Conservation (phyloP, 176 grass and related monocot genomes). For the Aegilops sharonensis region DNA sequence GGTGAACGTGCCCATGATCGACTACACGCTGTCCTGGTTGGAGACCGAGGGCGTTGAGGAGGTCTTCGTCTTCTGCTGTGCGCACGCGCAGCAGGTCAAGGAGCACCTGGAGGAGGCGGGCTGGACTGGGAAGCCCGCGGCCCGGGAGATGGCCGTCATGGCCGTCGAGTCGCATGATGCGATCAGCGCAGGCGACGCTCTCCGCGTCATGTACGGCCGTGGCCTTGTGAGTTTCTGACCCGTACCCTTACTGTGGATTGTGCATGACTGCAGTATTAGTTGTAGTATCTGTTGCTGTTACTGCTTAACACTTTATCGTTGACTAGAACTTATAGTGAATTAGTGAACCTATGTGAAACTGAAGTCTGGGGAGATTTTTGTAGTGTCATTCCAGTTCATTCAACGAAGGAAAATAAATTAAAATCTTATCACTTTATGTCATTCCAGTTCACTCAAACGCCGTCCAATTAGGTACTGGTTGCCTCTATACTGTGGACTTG, state of each 20-base stretch:
- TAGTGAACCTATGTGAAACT: neutral
- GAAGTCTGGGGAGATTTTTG: neutral
- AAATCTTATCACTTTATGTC: neutral
- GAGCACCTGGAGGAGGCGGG: slow-evolving; percentile 61
- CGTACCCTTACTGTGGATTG: neutral
- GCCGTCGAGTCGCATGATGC: slow-evolving; percentile 73
- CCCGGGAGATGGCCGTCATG: slow-evolving; percentile 46
- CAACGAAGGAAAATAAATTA: slow-evolving; percentile 11
- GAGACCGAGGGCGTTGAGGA: slow-evolving; percentile 82
- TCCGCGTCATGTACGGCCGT: slow-evolving; percentile 61
- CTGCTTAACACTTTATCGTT: neutral
- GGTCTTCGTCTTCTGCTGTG: slow-evolving; percentile 84
- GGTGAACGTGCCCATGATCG: slow-evolving; percentile 83
- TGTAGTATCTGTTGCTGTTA: neutral
- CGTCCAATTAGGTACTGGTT: neutral
- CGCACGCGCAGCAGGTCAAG: slow-evolving; percentile 80
- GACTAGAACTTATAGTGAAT: neutral
- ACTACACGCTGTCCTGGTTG: slow-evolving; percentile 83
- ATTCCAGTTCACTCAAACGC: neutral
- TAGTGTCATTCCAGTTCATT: slow-evolving; percentile 13
- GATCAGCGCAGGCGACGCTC: slow-evolving; percentile 70
- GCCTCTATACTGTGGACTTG: neutral
- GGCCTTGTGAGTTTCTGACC: slow-evolving; percentile 43
- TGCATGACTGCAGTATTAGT: neutral
- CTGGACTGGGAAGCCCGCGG: slow-evolving; percentile 42